Evolutionary conservation across 179 eudicot genomes (phyloP).

Genomic region (Vitellaria paradoxa): DNA sequence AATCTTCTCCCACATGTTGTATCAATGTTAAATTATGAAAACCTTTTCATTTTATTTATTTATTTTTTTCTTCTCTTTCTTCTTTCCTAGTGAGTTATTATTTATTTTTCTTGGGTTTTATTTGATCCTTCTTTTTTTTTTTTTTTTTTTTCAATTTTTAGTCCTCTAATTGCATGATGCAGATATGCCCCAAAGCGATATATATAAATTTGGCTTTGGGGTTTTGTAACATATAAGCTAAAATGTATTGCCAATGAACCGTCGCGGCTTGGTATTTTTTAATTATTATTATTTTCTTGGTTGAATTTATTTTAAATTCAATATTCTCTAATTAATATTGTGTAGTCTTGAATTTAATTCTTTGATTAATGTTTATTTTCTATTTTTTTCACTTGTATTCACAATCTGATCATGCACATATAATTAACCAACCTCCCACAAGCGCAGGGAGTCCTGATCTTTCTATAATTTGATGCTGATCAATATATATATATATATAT

Average conservation of each 20-base stretch:
- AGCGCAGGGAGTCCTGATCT: too few relatives aligned
- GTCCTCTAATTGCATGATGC: background rate
- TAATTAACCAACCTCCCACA: background rate
- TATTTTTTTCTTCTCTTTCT: background rate
- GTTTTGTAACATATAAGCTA: slow-evolving; percentile 10
- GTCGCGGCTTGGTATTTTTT: background rate
- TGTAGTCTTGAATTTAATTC: background rate
- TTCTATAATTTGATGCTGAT: too few relatives aligned
- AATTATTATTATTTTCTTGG: background rate
- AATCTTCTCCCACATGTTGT: slow-evolving; percentile 2
- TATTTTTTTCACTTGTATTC: background rate
- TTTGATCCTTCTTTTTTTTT: too few relatives aligned
- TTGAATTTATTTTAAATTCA: background rate
- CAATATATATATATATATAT: too few relatives aligned
- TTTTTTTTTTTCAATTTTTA: background rate
- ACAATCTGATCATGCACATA: background rate
- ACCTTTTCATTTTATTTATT: background rate
- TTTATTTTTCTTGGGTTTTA: slow-evolving; percentile 12
- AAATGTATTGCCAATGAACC: background rate
- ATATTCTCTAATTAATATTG: background rate
- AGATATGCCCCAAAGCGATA: slow-evolving; percentile 15
- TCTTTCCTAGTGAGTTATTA: background rate
- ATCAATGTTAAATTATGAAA: slow-evolving; percentile 16
- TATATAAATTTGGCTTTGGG: slow-evolving; percentile 15
- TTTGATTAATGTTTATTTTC: background rate